Conservation (phyloP, 805 yeast genomes). For the Jamesozyma piceae region DNA sequence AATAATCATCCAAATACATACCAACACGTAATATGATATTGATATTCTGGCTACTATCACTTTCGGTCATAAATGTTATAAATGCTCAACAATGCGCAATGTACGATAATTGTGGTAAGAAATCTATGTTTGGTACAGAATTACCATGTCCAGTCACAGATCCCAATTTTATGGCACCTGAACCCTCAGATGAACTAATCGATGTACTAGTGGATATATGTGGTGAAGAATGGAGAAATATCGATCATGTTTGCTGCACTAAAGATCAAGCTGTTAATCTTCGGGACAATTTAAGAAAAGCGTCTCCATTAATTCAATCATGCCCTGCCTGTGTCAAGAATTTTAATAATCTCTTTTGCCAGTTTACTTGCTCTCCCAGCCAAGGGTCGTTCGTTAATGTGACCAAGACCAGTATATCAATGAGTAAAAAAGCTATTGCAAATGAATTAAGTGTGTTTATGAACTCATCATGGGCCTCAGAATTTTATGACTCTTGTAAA, state of each 20-base stretch:
- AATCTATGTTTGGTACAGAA: slow-evolving; percentile 63
- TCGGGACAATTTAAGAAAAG: slow-evolving; percentile 55
- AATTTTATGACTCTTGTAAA: slow-evolving; percentile 75
- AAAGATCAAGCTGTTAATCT: slow-evolving; percentile 49
- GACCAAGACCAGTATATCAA: slow-evolving; percentile 35
- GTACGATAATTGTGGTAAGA: slow-evolving; percentile 61
- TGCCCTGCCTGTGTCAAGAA: slow-evolving; percentile 91
- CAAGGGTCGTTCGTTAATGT: slow-evolving; percentile 70
- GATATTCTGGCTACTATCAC: not conserved
- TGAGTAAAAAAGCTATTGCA: slow-evolving; percentile 48
- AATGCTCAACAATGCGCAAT: slow-evolving; percentile 26
- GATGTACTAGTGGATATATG: slow-evolving; percentile 50
- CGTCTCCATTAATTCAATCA: slow-evolving; percentile 71
- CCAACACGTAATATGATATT: not conserved
- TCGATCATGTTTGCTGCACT: slow-evolving; percentile 59
- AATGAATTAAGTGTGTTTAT: slow-evolving; percentile 60
- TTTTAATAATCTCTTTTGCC: slow-evolving; percentile 75
- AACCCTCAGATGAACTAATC: slow-evolving; percentile 32
- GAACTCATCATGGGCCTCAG: slow-evolving; percentile 48
- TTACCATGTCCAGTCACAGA: slow-evolving; percentile 66
- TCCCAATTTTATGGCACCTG: slow-evolving; percentile 39
- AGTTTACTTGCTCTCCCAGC: slow-evolving; percentile 81
- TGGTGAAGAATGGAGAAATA: slow-evolving; percentile 55
- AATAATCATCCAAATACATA: too few species aligned
- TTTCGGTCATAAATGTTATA: not conserved